Evolutionary conservation across 306 rosid genomes (phyloP).

Genomic region (Canavalia ensiformis): DNA sequence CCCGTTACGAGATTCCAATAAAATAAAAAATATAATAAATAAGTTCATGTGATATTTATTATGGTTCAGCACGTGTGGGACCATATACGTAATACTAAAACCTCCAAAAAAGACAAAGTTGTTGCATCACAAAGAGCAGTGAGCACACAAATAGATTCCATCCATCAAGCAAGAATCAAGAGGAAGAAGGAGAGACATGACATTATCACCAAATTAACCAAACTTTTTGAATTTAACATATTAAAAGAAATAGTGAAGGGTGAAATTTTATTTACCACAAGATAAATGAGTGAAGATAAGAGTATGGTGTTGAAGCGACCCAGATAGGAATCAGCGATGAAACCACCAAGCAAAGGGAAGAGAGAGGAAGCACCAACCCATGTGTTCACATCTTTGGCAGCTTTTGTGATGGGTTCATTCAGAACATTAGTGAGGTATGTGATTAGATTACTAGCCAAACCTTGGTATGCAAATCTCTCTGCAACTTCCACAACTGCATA

Average conservation of each 20-base stretch:
- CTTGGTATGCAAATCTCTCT: slow-evolving; percentile 65
- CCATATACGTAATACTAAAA: background rate
- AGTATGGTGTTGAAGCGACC: slow-evolving; percentile 75
- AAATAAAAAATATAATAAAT: background rate
- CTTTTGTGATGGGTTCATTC: slow-evolving; percentile 56
- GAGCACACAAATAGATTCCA: slow-evolving; percentile 47
- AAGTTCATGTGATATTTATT: slow-evolving; percentile 1
- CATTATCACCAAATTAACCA: background rate
- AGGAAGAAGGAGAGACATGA: slow-evolving; percentile 12
- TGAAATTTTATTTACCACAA: slow-evolving; percentile 46
- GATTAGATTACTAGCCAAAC: slow-evolving; percentile 51
- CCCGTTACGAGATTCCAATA: background rate
- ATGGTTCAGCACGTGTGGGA: slow-evolving; percentile 27
- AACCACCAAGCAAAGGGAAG: slow-evolving; percentile 71
- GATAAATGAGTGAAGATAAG: slow-evolving; percentile 58
- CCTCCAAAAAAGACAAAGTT: slow-evolving; percentile 41
- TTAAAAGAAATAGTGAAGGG: background rate
- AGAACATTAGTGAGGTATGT: slow-evolving; percentile 57
- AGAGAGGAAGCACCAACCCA: slow-evolving; percentile 69
- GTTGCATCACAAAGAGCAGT: slow-evolving; percentile 27
- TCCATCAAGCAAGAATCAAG: slow-evolving; percentile 21
- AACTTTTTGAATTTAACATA: too few species aligned
- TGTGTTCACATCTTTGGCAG: slow-evolving; percentile 68
- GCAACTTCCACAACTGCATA: slow-evolving; percentile 59
- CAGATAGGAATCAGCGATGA: slow-evolving; percentile 64